Evolutionary conservation across 805 yeast species (phyloP).

Genomic region (Grigorovia yakushimaensis): DNA sequence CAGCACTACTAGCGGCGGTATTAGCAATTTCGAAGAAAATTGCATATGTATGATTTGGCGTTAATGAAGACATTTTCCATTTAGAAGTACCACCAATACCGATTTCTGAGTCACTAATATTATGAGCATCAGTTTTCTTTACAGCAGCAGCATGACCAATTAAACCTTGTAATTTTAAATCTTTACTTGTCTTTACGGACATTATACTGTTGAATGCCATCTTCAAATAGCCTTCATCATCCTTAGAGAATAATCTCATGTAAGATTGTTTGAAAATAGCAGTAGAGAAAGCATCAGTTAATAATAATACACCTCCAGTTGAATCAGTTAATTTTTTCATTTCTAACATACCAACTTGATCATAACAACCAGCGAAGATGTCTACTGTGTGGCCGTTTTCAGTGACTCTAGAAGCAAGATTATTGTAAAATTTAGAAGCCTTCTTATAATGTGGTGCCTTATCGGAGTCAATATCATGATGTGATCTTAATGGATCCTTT

Average conservation of each 20-base stretch:
- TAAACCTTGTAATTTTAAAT: slow-evolving; percentile 82
- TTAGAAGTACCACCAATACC: slow-evolving; percentile 90
- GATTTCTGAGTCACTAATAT: slow-evolving; percentile 84
- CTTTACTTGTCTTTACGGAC: slow-evolving; percentile 79
- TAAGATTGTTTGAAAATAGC: slow-evolving; percentile 89
- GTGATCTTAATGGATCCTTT: slow-evolving; percentile 95
- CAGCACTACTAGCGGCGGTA: slow-evolving; percentile 17
- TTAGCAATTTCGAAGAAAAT: slow-evolving; percentile 74
- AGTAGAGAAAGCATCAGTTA: slow-evolving; percentile 89
- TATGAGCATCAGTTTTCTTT: slow-evolving; percentile 50
- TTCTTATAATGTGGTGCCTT: slow-evolving; percentile 78
- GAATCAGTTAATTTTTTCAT: slow-evolving; percentile 78
- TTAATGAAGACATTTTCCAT: slow-evolving; percentile 75
- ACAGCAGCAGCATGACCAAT: slow-evolving; percentile 86
- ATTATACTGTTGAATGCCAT: slow-evolving; percentile 87
- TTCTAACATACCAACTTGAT: slow-evolving; percentile 90
- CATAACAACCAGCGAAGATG: slow-evolving; percentile 90
- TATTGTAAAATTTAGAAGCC: slow-evolving; percentile 74
- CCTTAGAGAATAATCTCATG: slow-evolving; percentile 77
- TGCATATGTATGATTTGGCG: slow-evolving; percentile 85
- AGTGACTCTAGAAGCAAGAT: slow-evolving; percentile 62
- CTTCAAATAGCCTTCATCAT: slow-evolving; percentile 73
- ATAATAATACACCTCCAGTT: slow-evolving; percentile 83
- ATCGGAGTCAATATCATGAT: slow-evolving; percentile 90
- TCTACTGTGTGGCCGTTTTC: slow-evolving; percentile 73